Evolutionary conservation across 371 early-diverging fungal genomes (phyloP), one percentile per base, ranked within the genome.

Genomic region (Syncephalastrum racemosum): DNA sequence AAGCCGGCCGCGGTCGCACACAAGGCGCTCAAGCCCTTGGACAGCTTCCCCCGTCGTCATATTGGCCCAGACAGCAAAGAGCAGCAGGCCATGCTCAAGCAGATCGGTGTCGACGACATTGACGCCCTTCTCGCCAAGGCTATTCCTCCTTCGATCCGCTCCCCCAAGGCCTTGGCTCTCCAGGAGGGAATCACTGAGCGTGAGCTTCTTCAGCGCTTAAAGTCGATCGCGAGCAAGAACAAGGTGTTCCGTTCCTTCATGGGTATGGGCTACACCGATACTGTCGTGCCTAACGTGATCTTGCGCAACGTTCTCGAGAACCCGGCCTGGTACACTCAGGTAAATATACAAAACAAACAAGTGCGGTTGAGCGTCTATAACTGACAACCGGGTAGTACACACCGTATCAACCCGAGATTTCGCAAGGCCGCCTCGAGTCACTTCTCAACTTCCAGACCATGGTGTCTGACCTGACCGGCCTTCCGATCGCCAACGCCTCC

Each of bases 381-480:
- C n/a, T 10, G 14, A 23, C 18, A 12, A 22, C 4, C 7, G 12
- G 24, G 12, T 80, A 94, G 88, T 98, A 98, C 77, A 96, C 97
- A 12, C 98, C 98, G 41, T 98, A 98, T 79, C 97, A 98, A 79
- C 93, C 98, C 19, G 98, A 98, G 77, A 97, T 97, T 61, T 84
- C 97, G 46, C 98, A 98, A 79, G 98, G 98, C 50, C 90, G 98
- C 55, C 82, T 98, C 20, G 97, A 98, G 73, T 93, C 95, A 18
- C 85, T 98, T 53, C 72, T 98, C 59, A 97, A 97, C 79, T 98
- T 82, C 81, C 97, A 98, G 74, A 97, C 97, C 8, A 89, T 97
- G 86, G 89, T 98, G 54, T 77, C 82, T 18, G 97, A 97, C 63
- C 68, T 98, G 47, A 97, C 98, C 3, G 97, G 98, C 13, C 71